These are phyloP conservation scores for Magnaporthiopsis incrustans DNA, from an alignment of 2,329 filamentous ascomycete genomes.

Conservation along the genomic window DNA sequence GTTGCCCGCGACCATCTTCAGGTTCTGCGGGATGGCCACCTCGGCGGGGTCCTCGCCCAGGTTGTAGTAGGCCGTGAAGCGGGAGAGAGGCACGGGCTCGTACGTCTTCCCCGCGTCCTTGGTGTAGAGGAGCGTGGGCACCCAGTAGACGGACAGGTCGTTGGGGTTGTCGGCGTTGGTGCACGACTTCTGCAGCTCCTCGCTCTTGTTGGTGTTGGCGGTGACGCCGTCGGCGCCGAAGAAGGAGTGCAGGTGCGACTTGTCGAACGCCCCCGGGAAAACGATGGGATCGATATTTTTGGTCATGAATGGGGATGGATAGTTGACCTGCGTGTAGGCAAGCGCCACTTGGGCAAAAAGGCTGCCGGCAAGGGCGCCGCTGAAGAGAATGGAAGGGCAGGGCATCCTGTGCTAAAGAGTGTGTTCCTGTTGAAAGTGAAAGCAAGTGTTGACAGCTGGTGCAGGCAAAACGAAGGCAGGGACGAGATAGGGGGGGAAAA, in stretches of 20 bases:
- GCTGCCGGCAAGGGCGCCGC: slow-evolving; percentile 3
- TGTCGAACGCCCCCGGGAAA: slow-evolving; percentile 27
- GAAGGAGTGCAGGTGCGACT: slow-evolving; percentile 35
- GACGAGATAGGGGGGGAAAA: too few relatives aligned
- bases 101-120: slow-evolving; percentile 26
- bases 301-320: slow-evolving; percentile 25
- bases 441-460: too few relatives aligned
- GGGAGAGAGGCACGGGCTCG: slow-evolving; percentile 13
- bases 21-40: slow-evolving; percentile 34
- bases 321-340: slow-evolving; percentile 9
- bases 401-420: slow-evolving; percentile 3
- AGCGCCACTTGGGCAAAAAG: slow-evolving; percentile 2
- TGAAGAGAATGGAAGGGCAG: not conserved
- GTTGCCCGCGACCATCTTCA: slow-evolving; percentile 33
- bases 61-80: slow-evolving; percentile 37
- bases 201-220: slow-evolving; percentile 25
- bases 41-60: slow-evolving; percentile 22
- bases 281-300: slow-evolving; percentile 38
- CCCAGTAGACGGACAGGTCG: slow-evolving; percentile 35
- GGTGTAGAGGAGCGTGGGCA: slow-evolving; percentile 33
- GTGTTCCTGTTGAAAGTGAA: not conserved
- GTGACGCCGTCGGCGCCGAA: slow-evolving; percentile 35
- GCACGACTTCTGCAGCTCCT: slow-evolving; percentile 28
- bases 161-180: slow-evolving; percentile 34
- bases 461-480: too few relatives aligned